Conservation (phyloP, 1,139 yeast genomes). For the Diutina neorugosa region DNA sequence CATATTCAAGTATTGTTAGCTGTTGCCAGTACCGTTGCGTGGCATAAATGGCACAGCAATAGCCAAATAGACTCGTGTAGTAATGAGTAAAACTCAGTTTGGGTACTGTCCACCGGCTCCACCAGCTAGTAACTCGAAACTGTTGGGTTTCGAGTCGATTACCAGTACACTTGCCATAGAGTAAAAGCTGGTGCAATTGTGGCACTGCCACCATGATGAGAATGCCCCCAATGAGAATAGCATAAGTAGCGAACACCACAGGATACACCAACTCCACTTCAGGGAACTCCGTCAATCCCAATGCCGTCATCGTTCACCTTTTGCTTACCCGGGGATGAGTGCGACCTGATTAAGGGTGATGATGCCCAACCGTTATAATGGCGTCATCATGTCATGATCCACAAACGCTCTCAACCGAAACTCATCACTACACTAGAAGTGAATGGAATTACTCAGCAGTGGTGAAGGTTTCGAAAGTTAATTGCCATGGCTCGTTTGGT, state of each 20-base stretch:
- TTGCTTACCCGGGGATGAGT: neutral
- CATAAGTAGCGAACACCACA: neutral
- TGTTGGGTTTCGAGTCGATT: neutral
- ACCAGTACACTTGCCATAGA: neutral
- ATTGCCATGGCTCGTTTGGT: too few species aligned
- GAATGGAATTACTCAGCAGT: too few species aligned
- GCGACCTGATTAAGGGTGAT: neutral
- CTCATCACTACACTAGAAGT: too few species aligned
- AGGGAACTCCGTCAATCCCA: neutral
- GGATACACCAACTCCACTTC: neutral
- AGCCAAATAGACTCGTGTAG: neutral
- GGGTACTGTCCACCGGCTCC: neutral
- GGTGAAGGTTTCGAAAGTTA: neutral
- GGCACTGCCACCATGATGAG: neutral
- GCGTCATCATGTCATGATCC: too few species aligned
- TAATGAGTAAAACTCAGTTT: slow-evolving; percentile 1
- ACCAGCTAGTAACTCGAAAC: neutral
- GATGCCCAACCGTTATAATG: too few species aligned
- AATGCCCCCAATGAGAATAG: neutral
- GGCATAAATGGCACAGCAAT: neutral
- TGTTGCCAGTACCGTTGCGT: neutral
- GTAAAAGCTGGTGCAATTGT: neutral
- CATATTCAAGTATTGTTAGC: neutral
- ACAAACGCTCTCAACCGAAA: too few species aligned
- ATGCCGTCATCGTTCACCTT: neutral